Percentiles rank a stretch among this genome's conserved stretches.
Evolutionary conservation across 352 stramenopile species (phyloP).

Genomic region (Pythium dissotocum): DNA sequence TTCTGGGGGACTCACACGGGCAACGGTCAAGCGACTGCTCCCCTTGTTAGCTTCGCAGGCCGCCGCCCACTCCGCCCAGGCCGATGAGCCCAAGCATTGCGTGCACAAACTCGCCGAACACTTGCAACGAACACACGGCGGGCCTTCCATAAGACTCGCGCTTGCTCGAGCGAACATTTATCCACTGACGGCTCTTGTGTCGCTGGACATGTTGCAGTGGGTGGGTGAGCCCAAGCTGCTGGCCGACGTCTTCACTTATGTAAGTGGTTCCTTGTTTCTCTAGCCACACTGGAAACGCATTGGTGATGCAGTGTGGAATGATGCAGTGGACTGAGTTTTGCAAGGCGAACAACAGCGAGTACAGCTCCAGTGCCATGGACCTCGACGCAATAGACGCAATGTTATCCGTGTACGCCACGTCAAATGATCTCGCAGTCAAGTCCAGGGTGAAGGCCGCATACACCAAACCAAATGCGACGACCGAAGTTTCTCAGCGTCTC

Average conservation of each 20-base stretch:
- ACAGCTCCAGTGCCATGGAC: slow-evolving; percentile 37
- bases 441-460: neutral
- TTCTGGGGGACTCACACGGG: slow-evolving; percentile 1
- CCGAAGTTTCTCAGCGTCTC: neutral
- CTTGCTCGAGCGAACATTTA: slow-evolving; percentile 54
- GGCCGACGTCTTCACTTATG: slow-evolving; percentile 40
- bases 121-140: slow-evolving; percentile 41
- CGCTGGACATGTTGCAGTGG: slow-evolving; percentile 29
- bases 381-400: slow-evolving; percentile 64
- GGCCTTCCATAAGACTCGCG: slow-evolving; percentile 53
- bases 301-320: slow-evolving; percentile 1
- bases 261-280: slow-evolving; percentile 26
- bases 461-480: neutral
- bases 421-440: slow-evolving; percentile 8
- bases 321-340: slow-evolving; percentile 43
- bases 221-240: slow-evolving; percentile 45
- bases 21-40: slow-evolving; percentile 14
- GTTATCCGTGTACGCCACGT: slow-evolving; percentile 32
- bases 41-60: neutral
- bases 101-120: slow-evolving; percentile 42
- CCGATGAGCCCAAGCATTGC: slow-evolving; percentile 21
- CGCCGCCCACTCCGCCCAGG: neutral
- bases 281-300: neutral
- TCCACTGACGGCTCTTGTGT: slow-evolving; percentile 32
- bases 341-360: slow-evolving; percentile 27